phyloP scores from a whole-genome alignment of 169 alveolate species.

The Cyclospora cayetanensis region DNA sequence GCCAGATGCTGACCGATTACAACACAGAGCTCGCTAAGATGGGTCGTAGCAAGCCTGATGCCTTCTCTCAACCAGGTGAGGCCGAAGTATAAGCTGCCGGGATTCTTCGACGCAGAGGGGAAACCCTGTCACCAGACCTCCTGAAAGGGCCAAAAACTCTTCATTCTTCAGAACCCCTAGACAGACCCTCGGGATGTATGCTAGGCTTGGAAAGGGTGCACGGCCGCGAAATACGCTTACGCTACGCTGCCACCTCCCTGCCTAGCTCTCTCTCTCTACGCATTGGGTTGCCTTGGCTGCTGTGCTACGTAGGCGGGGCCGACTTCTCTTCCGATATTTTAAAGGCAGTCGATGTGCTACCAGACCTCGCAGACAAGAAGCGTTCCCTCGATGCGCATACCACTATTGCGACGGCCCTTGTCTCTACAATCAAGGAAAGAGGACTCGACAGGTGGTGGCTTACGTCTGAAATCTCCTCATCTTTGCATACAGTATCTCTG shows the following conservation, averaged over 20 bases:
- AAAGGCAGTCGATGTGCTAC: constrained; percentile 74
- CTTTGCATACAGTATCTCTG: neutral
- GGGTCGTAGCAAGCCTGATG: neutral
- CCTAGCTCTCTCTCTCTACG: too few relatives aligned
- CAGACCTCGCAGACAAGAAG: constrained; percentile 78
- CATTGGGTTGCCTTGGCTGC: too few relatives aligned
- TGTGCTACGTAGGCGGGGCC: neutral
- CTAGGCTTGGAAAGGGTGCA: too few relatives aligned
- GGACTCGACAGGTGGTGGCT: constrained; percentile 1
- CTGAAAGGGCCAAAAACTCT: too few relatives aligned
- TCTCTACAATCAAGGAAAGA: neutral
- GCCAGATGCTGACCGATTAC: constrained; percentile 75
- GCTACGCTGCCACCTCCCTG: too few relatives aligned
- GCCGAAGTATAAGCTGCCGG: too few relatives aligned
- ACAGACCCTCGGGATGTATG: too few relatives aligned
- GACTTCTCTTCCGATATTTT: constrained; percentile 48
- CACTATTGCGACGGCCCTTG: constrained; percentile 75
- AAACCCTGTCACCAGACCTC: too few relatives aligned
- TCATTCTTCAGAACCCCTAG: too few relatives aligned
- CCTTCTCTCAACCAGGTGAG: constrained; percentile 14
- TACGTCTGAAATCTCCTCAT: too few relatives aligned
- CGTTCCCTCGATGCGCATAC: constrained; percentile 79
- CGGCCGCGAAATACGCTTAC: too few relatives aligned
- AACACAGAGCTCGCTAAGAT: constrained; percentile 53
- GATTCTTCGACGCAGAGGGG: too few relatives aligned